phyloP scores from a whole-genome alignment of 225 moss, liverwort and hornwort genomes.

The Asterella californica region DNA sequence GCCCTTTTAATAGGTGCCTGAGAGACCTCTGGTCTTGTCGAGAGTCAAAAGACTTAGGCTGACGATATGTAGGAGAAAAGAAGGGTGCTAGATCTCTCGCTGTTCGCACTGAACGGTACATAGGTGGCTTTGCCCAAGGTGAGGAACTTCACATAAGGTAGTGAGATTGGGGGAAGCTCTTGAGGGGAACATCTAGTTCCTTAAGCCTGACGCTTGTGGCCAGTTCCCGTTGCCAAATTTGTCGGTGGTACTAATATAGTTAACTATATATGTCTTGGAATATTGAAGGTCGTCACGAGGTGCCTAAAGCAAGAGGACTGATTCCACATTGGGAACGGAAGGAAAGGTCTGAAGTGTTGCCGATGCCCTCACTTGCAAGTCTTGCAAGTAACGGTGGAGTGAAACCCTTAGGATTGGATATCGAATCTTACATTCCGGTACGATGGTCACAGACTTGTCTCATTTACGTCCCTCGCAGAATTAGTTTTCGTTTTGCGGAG shows the following conservation, averaged over 20 bases:
- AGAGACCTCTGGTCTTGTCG: not conserved
- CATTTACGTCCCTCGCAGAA: conserved; percentile 9
- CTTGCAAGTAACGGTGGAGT: conserved; percentile 65
- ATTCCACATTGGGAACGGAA: conserved; percentile 84
- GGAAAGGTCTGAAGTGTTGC: conserved; percentile 56
- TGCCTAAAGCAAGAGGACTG: conserved; percentile 59
- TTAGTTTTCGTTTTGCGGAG: not conserved
- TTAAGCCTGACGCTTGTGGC: not conserved
- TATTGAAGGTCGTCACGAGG: conserved; percentile 60
- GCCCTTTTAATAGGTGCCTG: not conserved
- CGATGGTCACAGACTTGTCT: conserved; percentile 6
- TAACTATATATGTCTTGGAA: conserved; percentile 1
- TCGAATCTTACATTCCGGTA: conserved; percentile 90
- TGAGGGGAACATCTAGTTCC: not conserved
- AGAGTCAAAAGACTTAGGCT: not conserved
- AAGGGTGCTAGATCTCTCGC: not conserved
- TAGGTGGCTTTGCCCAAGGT: not conserved
- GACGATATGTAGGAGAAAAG: not conserved
- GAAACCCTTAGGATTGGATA: conserved; percentile 82
- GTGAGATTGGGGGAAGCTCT: not conserved
- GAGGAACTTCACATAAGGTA: not conserved
- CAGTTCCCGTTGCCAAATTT: not conserved
- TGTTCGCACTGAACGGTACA: not conserved
- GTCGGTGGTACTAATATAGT: not conserved
- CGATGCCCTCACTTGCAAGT: conserved; percentile 46